Conservation (phyloP, 164 flowering plant species). For the Macadamia integrifolia region DNA sequence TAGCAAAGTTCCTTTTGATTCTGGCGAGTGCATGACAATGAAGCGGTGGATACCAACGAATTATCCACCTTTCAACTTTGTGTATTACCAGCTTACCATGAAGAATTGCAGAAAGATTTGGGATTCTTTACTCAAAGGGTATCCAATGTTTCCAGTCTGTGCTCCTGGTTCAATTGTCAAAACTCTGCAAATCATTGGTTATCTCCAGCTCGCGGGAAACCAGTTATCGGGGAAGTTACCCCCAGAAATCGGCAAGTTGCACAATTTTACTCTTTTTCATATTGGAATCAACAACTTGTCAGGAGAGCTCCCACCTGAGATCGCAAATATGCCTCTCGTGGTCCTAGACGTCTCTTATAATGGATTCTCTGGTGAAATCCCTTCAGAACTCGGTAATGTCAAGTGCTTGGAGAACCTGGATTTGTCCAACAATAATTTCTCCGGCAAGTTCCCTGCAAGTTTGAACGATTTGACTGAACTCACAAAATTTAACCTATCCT, state of each 20-base stretch:
- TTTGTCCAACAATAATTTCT: constrained; percentile 77
- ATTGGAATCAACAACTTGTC: constrained; percentile 45
- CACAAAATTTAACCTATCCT: constrained; percentile 78
- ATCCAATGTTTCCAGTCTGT: constrained; percentile 60
- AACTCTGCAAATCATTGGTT: constrained; percentile 53
- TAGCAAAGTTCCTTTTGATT: constrained; percentile 35
- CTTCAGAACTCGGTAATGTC: constrained; percentile 43
- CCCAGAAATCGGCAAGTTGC: constrained; percentile 49
- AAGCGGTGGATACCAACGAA: constrained; percentile 86
- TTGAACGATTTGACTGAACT: constrained; percentile 47
- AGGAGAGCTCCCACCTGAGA: constrained; percentile 49
- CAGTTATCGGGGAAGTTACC: constrained; percentile 60
- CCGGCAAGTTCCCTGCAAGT: constrained; percentile 60
- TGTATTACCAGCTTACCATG: constrained; percentile 51
- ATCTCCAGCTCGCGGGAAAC: constrained; percentile 72
- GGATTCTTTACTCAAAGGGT: constrained; percentile 61
- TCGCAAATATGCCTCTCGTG: constrained; percentile 46
- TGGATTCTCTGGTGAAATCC: constrained; percentile 58
- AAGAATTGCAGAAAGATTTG: constrained; percentile 67
- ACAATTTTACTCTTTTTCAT: constrained; percentile 59
- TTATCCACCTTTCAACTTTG: constrained; percentile 84
- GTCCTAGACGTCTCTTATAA: constrained; percentile 62
- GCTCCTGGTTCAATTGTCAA: constrained; percentile 27
- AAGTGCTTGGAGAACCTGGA: constrained; percentile 73
- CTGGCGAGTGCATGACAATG: constrained; percentile 78